phyloP scores from a whole-genome alignment of 1,284 basidiomycete species.

The Salmacisia buchloeana region DNA sequence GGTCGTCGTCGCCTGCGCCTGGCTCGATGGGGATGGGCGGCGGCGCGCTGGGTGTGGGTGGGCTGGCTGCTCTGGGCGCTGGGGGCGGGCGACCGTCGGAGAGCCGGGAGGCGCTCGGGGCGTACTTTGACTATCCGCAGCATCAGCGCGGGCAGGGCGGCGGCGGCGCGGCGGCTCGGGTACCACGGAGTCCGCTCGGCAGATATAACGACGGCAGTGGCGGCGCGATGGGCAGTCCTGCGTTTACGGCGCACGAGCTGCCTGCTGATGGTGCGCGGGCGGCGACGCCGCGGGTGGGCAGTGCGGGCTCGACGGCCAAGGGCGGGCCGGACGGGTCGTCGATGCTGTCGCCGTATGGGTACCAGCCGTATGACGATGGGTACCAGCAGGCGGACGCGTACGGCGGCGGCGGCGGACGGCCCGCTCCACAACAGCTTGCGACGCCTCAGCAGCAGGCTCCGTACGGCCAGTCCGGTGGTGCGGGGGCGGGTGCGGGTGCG shows the following conservation, averaged over 20 bases:
- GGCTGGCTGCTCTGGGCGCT: too few relatives aligned
- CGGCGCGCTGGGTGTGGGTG: too few relatives aligned
- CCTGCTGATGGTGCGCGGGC: not conserved
- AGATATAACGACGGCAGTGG: not conserved
- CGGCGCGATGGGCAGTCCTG: not conserved
- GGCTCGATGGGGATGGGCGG: constrained; percentile 7
- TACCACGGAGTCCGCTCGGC: constrained; percentile 4
- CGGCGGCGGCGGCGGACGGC: not conserved
- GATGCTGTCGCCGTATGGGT: not conserved
- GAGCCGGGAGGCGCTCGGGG: constrained; percentile 29
- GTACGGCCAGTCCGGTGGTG: not conserved
- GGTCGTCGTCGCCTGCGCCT: not conserved
- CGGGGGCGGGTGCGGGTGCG: not conserved
- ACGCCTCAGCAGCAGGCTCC: not conserved
- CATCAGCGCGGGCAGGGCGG: not conserved
- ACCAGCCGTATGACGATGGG: constrained; percentile 5
- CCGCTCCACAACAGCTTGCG: not conserved
- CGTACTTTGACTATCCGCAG: constrained; percentile 35
- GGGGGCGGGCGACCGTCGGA: constrained; percentile 7
- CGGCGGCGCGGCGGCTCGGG: not conserved
- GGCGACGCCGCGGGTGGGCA: not conserved
- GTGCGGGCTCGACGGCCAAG: not conserved
- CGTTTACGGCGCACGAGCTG: not conserved
- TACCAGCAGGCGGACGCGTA: constrained; percentile 7
- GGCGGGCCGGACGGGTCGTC: not conserved